Percentiles rank a stretch among this genome's conserved stretches.
phyloP scores from a whole-genome alignment of 371 early-diverging fungal genomes.

The Mortierella sp. region DNA sequence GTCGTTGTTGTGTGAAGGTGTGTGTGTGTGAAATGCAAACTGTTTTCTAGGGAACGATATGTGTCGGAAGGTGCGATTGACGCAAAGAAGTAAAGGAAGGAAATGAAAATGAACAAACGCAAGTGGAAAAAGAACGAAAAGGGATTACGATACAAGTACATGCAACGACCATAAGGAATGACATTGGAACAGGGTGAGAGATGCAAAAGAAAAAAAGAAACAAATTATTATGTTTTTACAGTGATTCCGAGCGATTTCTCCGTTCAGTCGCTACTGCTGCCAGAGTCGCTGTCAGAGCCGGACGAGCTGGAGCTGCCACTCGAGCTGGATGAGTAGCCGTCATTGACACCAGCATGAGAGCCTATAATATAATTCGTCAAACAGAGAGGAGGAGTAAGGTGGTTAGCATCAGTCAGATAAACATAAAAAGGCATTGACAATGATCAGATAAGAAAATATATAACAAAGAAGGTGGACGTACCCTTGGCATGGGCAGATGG shows the following conservation, averaged over 20 bases:
- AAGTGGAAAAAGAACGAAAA: background rate
- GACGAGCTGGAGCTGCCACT: conserved; percentile 76
- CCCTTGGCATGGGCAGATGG: conserved; percentile 34
- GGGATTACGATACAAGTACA: conserved; percentile 36
- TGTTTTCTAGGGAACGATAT: background rate
- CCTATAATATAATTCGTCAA: conserved; percentile 22
- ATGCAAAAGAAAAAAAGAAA: conserved; percentile 15
- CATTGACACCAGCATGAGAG: conserved; percentile 52
- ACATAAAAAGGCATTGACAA: background rate
- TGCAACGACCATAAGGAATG: conserved; percentile 16
- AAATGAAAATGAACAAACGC: conserved; percentile 15
- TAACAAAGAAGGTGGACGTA: conserved; percentile 9
- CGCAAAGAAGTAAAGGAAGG: background rate
- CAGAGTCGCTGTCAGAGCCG: conserved; percentile 85
- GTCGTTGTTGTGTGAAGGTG: background rate
- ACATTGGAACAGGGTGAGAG: conserved; percentile 20
- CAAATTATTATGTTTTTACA: conserved; percentile 8
- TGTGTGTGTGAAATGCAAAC: conserved; percentile 2
- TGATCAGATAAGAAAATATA: conserved; percentile 5
- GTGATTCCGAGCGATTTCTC: background rate
- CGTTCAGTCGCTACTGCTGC: conserved; percentile 78
- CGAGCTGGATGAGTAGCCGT: conserved; percentile 70
- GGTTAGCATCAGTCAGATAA: background rate
- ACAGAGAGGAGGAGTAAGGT: background rate
- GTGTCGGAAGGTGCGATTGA: background rate